Evolutionary conservation across 495 filamentous ascomycete genomes (phyloP), one percentile per base, ranked within the genome.

Genomic region (Lasiosphaeriaceae sp.): DNA sequence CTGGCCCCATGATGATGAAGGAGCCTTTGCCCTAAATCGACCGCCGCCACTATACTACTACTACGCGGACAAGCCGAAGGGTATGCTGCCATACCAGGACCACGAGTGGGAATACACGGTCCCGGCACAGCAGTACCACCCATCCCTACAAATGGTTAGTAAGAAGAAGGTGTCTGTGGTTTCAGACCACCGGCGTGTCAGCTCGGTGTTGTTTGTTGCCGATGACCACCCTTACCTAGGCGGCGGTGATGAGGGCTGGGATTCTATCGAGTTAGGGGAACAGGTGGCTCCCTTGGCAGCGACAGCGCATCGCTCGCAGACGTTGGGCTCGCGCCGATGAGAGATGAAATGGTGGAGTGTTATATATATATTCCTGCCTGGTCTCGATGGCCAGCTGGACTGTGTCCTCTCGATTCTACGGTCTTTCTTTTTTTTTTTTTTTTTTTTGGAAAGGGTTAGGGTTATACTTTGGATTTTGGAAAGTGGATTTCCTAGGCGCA

Each of bases 1-100:
- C 31, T 14, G 47, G 11, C 23, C 50, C 66, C 48, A 52, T 56
- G 57, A 71, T 56, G 57, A 71, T 68, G 66, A 71, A 68, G 60
- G 69, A 70, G 49, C 55, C 62, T 34, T 45, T 52, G 16, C 57
- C 65, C 56, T 58, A 58, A 53, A 46, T 54, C 17, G 53, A 31
- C 47, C 14, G 22, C 47, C 47, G n/a, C 16, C 46, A n/a, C 44
- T 29, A 14, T 56, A 17, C 34, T 57, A 46, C 17, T 56, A 17
- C 34, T 57, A 46, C 39, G 52, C 47, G 11, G 47, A 52, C 48
- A 43, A 24, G 17, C 21, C 16, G 17, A 50, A 17, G 50, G 35
- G 31, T 21, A 5, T 23, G 23, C 23, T 43, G 17, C 39, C 39
- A 17, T 43, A 43, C 39, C 39, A n/a, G 39, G 39, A 43, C 39